These are phyloP conservation scores for Plantago major DNA, from an alignment of 257 asterid species.

Conservation along the genomic window DNA sequence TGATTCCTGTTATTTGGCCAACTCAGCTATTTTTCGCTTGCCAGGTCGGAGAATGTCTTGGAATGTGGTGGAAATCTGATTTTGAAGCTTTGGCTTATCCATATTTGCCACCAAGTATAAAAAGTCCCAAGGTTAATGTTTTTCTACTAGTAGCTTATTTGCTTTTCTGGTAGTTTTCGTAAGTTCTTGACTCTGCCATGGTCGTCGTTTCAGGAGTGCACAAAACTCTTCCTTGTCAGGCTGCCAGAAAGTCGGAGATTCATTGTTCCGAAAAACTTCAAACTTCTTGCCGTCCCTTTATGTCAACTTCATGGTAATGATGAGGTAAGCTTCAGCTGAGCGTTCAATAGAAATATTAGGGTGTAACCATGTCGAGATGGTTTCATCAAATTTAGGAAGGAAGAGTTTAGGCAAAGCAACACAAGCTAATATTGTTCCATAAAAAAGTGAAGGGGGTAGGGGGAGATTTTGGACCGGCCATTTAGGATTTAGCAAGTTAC, in stretches of 20 bases:
- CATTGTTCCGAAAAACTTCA: slow-evolving; percentile 59
- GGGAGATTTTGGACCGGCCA: too few relatives aligned
- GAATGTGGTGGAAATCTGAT: slow-evolving; percentile 85
- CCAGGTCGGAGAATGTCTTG: slow-evolving; percentile 85
- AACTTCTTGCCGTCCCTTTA: slow-evolving; percentile 78
- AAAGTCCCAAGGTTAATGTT: slow-evolving; percentile 57
- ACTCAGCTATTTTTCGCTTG: slow-evolving; percentile 6
- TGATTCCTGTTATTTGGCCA: slow-evolving; percentile 1
- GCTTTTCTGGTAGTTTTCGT: slow-evolving; percentile 2
- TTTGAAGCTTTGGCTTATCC: slow-evolving; percentile 63
- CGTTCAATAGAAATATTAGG: too few relatives aligned
- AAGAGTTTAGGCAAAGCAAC: too few relatives aligned
- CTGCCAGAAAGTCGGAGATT: slow-evolving; percentile 74
- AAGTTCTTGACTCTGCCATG: slow-evolving; percentile 14
- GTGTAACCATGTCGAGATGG: too few relatives aligned
- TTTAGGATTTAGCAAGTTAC: too few relatives aligned
- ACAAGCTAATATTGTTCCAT: too few relatives aligned
- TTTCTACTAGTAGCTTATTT: slow-evolving; percentile 12
- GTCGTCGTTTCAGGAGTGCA: slow-evolving; percentile 68
- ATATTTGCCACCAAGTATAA: slow-evolving; percentile 52
- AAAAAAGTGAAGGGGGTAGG: too few relatives aligned
- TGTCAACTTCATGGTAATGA: slow-evolving; percentile 58
- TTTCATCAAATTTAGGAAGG: too few relatives aligned
- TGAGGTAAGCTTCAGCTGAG: slow-evolving; percentile 38
- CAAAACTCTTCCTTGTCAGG: slow-evolving; percentile 72